These are phyloP conservation scores for Abrus precatorius DNA, from an alignment of 306 rosid genomes.

Conservation along the genomic window DNA sequence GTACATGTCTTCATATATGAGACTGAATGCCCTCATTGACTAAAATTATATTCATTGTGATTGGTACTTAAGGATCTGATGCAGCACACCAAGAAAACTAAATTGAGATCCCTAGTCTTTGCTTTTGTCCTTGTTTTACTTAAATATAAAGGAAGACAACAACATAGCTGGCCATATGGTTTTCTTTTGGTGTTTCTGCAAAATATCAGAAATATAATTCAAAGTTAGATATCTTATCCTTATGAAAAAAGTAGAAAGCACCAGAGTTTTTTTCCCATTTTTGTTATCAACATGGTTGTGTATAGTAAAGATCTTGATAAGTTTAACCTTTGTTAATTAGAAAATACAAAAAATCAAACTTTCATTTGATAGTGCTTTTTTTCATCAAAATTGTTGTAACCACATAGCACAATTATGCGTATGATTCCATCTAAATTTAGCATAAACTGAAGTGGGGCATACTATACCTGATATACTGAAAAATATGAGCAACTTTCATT, in stretches of 20 bases:
- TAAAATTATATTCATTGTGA: neutral
- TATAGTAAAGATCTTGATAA: neutral
- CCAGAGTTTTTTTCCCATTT: neutral
- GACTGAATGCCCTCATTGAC: constrained; percentile 5
- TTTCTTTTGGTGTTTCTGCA: constrained; percentile 8
- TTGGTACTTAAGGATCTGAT: neutral
- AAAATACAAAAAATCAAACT: neutral
- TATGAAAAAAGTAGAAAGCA: neutral
- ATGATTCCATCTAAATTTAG: neutral
- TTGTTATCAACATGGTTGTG: neutral
- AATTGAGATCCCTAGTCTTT: neutral
- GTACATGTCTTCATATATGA: constrained; percentile 13
- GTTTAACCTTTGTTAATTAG: neutral
- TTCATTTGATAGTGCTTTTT: neutral
- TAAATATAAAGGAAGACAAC: constrained; percentile 27
- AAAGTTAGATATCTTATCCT: neutral
- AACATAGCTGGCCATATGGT: constrained; percentile 31
- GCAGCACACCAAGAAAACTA: constrained; percentile 16
- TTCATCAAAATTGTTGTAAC: neutral
- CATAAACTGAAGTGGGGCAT: constrained; percentile 14
- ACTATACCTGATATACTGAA: neutral
- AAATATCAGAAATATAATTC: neutral
- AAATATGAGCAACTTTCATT: neutral
- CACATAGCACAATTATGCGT: neutral
- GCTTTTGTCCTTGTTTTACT: neutral